Evolutionary conservation across 306 rosid genomes (phyloP).

Genomic region (Gynostemma pentaphyllum): DNA sequence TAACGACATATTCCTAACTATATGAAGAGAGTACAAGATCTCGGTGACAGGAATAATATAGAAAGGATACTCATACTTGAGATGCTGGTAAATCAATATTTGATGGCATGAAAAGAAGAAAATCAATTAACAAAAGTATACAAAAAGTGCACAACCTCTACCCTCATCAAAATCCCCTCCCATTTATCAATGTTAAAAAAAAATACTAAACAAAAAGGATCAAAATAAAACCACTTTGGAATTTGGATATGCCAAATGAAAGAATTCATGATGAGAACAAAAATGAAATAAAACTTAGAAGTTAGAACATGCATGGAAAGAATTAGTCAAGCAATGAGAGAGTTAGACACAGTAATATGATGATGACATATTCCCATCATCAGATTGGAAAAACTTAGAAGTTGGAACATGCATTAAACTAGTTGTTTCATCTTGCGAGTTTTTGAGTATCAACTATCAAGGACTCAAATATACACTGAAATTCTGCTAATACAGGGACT

Average conservation of each 20-base stretch:
- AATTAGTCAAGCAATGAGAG: background rate
- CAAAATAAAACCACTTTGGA: background rate
- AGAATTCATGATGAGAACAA: background rate
- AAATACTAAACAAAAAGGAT: background rate
- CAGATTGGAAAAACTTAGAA: background rate
- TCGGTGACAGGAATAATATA: background rate
- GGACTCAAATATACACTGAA: background rate
- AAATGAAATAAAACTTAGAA: background rate
- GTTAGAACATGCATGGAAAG: too few relatives aligned
- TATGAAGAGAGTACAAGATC: background rate
- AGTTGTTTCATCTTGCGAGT: background rate
- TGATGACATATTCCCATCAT: background rate
- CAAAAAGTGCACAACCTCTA: too few relatives aligned
- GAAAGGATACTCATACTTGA: background rate
- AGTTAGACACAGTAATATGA: background rate
- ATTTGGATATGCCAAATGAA: background rate
- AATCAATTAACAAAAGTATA: background rate
- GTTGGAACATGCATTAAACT: background rate
- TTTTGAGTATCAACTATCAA: background rate
- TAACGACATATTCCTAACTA: slow-evolving; percentile 2
- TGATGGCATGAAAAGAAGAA: background rate
- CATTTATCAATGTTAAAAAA: too few relatives aligned
- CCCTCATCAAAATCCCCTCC: too few relatives aligned
- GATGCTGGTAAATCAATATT: background rate
- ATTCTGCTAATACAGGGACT: background rate